These are phyloP conservation scores for Coffea eugenioides DNA, from an alignment of 257 asterid species.

Conservation along the genomic window DNA sequence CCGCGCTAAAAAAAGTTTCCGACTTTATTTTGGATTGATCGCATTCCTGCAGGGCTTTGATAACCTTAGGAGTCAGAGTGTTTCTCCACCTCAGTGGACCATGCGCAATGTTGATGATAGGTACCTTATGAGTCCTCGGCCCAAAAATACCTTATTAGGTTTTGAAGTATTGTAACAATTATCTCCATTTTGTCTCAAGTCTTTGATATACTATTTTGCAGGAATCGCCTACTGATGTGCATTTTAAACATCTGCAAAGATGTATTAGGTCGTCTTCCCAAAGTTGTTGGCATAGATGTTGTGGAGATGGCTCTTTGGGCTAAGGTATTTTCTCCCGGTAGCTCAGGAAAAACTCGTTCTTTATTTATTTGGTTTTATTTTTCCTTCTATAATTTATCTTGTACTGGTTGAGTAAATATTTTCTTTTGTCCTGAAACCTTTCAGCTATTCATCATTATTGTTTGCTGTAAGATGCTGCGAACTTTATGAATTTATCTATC, in stretches of 20 bases:
- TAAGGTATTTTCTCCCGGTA: conserved; percentile 53
- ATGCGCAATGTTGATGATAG: conserved; percentile 98
- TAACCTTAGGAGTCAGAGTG: conserved; percentile 90
- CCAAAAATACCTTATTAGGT: not conserved
- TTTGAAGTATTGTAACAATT: not conserved
- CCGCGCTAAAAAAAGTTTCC: conserved; percentile 10
- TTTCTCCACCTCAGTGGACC: conserved; percentile 99
- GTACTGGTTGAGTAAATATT: not conserved
- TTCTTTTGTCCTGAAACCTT: not conserved
- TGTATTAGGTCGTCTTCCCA: conserved; percentile 75
- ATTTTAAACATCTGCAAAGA: conserved; percentile 86
- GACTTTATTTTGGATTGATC: conserved; percentile 24
- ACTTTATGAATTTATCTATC: not conserved
- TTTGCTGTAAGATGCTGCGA: not conserved
- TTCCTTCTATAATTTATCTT: not conserved
- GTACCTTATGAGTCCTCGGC: conserved; percentile 24
- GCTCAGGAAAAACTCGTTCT: not conserved
- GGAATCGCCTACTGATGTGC: conserved; percentile 87
- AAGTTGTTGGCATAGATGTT: conserved; percentile 94
- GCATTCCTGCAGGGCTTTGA: conserved; percentile 75
- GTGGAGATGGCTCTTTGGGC: conserved; percentile 99
- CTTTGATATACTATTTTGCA: conserved; percentile 20
- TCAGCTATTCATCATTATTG: not conserved
- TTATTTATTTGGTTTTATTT: not conserved
- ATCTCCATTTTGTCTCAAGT: not conserved